phyloP scores from a whole-genome alignment of 2,329 filamentous ascomycete genomes.

The Botrytis medusae region DNA sequence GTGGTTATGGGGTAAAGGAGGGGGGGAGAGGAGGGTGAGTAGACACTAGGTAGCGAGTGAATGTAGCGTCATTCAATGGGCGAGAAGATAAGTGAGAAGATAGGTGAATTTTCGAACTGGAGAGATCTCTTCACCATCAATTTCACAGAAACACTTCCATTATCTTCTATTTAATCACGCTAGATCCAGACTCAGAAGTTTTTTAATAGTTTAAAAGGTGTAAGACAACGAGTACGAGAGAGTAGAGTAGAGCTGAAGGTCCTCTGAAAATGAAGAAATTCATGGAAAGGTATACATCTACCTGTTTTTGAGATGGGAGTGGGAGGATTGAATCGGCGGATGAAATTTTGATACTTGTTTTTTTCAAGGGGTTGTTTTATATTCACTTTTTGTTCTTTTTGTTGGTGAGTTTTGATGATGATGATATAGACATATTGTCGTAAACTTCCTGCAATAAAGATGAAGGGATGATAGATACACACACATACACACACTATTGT shows the following conservation, averaged over 20 bases:
- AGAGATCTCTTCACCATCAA: background rate
- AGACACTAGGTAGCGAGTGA: background rate
- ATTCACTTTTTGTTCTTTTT: no score
- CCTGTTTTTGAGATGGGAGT: background rate
- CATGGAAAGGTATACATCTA: background rate
- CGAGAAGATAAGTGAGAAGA: background rate
- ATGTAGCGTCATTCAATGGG: background rate
- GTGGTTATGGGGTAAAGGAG: no score
- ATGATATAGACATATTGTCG: background rate
- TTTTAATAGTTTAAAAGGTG: background rate
- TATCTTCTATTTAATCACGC: background rate
- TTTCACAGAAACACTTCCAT: background rate
- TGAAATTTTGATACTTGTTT: no score
- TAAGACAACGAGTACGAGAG: rapidly evolving
- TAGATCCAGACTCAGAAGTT: background rate
- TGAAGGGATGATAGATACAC: no score
- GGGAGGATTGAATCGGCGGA: no score
- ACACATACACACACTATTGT: no score
- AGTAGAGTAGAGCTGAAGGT: background rate
- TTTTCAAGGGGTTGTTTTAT: background rate
- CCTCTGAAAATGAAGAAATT: background rate
- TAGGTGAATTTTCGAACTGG: background rate
- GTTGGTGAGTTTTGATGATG: background rate
- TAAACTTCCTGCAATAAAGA: no score
- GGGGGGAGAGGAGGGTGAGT: no score